phyloP scores from a whole-genome alignment of 176 grass and related monocot genomes.

The Canna indica region DNA sequence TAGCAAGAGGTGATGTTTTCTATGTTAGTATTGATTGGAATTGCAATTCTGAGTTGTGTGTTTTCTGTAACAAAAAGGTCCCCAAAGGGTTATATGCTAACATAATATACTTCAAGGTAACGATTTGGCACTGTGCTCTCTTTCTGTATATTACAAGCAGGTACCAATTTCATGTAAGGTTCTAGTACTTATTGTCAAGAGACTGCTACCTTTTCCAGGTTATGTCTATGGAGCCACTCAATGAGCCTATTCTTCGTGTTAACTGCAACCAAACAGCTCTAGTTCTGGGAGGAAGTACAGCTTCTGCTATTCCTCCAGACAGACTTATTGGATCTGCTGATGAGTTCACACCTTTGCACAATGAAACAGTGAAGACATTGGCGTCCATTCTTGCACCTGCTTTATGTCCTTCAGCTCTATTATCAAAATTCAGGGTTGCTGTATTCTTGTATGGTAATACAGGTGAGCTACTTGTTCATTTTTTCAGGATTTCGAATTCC shows the following conservation, averaged over 20 bases:
- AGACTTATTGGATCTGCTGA: constrained; percentile 40
- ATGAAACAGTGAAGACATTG: constrained; percentile 63
- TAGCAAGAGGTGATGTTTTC: constrained; percentile 84
- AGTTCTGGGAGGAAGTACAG: constrained; percentile 73
- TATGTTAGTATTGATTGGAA: constrained; percentile 58
- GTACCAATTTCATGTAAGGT: background rate
- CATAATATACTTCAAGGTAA: constrained; percentile 69
- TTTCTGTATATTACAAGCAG: background rate
- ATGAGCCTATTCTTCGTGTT: constrained; percentile 54
- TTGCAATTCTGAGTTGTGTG: constrained; percentile 45
- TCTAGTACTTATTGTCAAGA: background rate
- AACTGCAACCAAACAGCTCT: constrained; percentile 73
- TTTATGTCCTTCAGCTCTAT: constrained; percentile 67
- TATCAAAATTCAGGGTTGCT: constrained; percentile 69
- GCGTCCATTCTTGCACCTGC: constrained; percentile 69
- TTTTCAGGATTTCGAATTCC: background rate
- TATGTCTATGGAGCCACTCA: constrained; percentile 64
- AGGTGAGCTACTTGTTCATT: constrained; percentile 36
- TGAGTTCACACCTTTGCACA: constrained; percentile 54
- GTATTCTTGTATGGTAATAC: constrained; percentile 71
- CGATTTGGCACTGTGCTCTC: background rate
- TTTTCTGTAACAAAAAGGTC: constrained; percentile 48
- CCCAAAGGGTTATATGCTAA: constrained; percentile 26
- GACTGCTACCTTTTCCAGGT: constrained; percentile 32
- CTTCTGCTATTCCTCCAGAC: constrained; percentile 58